Evolutionary conservation across 2,329 filamentous ascomycete species (phyloP), one percentile per base, ranked within the genome.

Genomic region (Delphinella strobiligena): DNA sequence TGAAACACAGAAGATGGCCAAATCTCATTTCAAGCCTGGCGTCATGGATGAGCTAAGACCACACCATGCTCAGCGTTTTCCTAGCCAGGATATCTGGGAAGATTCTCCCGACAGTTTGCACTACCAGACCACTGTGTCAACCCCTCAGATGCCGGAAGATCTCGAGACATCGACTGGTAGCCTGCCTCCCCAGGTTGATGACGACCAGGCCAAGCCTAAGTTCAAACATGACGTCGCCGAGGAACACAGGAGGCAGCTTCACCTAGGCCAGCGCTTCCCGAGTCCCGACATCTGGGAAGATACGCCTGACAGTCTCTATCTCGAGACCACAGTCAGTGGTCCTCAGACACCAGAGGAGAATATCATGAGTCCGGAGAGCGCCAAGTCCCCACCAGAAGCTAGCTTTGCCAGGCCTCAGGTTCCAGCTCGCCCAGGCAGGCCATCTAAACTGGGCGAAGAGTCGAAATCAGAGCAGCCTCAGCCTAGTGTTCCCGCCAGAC

Each of bases 241-340:
- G 34, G 69, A 74, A 31, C n/a, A n/a, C n/a, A 58, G 62, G 31
- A n/a, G n/a, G n/a, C 67, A 79, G 16, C 74, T 80, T 4, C 67
- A 66, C 12, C 55, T 72, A 49, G 68, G 76, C 42, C 78, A 80
- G 37, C 77, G 86, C 10, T 96, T 96, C 58, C 89, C 89, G 0
- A 94, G 88, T 56, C 78, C 78, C 40, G 89, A 96, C 61, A 78
- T 95, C 31, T 95, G 89, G 89, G 89, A 96, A 63, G 89, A 96
- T 58, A 79, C 75, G 0, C 89, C 89, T 1, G 86, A 93, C 51
- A 89, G 84, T 52, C 73, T 83, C 42, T 72, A 82, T 47, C 72
- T 93, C 15, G 78, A 87, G 52, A 82, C 88, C 0, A 88, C 81
- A 1, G 78, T 93, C 36, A 62, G 56, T 24, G 46, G 46, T 5